These are phyloP conservation scores for Torulaspora gathmanii DNA, from an alignment of 805 yeast genomes.

Conservation along the genomic window DNA sequence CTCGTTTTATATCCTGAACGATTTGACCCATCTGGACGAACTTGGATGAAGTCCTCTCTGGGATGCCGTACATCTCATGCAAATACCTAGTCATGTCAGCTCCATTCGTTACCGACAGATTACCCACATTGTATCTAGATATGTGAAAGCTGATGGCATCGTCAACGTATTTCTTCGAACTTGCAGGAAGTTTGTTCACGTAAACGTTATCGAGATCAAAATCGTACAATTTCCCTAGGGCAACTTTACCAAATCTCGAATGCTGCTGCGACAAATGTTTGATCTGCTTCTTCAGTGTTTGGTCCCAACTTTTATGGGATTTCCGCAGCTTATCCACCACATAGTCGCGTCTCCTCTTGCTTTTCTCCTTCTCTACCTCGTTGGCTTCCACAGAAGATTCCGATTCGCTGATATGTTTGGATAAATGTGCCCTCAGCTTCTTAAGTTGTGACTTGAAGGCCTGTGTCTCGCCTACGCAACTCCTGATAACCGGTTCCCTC, in stretches of 20 bases:
- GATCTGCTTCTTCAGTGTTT: conserved; percentile 25
- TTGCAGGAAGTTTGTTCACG: conserved; percentile 31
- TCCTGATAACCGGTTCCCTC: conserved; percentile 19
- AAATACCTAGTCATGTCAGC: conserved; percentile 30
- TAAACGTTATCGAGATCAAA: conserved; percentile 36
- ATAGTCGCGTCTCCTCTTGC: conserved; percentile 22
- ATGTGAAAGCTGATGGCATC: conserved; percentile 45
- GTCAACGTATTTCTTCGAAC: conserved; percentile 31
- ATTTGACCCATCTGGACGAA: conserved; percentile 44
- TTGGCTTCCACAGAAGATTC: conserved; percentile 18
- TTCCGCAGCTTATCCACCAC: conserved; percentile 31
- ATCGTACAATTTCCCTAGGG: conserved; percentile 31
- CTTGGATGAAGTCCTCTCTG: conserved; percentile 30
- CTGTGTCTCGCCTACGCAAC: conserved; percentile 30
- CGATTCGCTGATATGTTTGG: conserved; percentile 30
- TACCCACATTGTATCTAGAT: conserved; percentile 44
- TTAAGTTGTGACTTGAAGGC: conserved; percentile 38
- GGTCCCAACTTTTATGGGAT: conserved; percentile 33
- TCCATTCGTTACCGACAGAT: conserved; percentile 32
- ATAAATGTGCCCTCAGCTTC: conserved; percentile 41
- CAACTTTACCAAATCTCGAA: conserved; percentile 29
- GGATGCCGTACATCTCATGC: conserved; percentile 32
- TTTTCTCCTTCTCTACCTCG: conserved; percentile 18
- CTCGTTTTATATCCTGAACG: conserved; percentile 35
- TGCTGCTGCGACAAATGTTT: conserved; percentile 28